Evolutionary conservation across 1,139 yeast genomes (phyloP).

Genomic region (Taphrina communis): DNA sequence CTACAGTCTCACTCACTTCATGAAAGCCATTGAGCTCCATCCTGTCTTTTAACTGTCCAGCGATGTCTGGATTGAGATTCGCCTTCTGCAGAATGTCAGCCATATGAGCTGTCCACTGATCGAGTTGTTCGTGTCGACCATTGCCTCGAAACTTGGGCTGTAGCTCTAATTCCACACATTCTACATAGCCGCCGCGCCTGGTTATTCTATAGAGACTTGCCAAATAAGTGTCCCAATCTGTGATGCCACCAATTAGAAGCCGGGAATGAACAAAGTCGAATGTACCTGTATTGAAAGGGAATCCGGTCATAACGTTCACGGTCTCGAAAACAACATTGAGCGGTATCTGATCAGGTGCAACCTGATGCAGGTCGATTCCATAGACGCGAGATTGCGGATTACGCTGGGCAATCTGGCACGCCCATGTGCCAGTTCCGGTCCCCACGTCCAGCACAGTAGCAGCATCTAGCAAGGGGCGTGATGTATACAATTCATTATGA

Average conservation of each 20-base stretch:
- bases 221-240: slow-evolving; percentile 42
- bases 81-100: slow-evolving; percentile 1
- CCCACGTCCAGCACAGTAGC: slow-evolving; percentile 44
- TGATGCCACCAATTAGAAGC: slow-evolving; percentile 41
- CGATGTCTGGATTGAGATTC: slow-evolving; percentile 11
- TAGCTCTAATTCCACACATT: slow-evolving; percentile 42
- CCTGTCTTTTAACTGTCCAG: slow-evolving; percentile 7
- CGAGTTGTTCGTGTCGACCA: neutral
- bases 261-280: slow-evolving; percentile 45
- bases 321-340: slow-evolving; percentile 41
- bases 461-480: neutral
- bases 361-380: slow-evolving; percentile 43
- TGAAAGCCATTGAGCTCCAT: slow-evolving; percentile 39
- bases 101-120: slow-evolving; percentile 8
- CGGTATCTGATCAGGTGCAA: slow-evolving; percentile 31
- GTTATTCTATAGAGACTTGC: slow-evolving; percentile 42
- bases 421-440: slow-evolving; percentile 45
- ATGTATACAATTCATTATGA: slow-evolving; percentile 13
- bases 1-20: slow-evolving; percentile 25
- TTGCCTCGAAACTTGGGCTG: slow-evolving; percentile 5
- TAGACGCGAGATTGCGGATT: slow-evolving; percentile 41
- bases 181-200: slow-evolving; percentile 42
- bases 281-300: slow-evolving; percentile 41
- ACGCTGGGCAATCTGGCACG: slow-evolving; percentile 43
- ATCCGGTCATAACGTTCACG: slow-evolving; percentile 43